Evolutionary conservation across 1,284 basidiomycete genomes (phyloP).

Genomic region (Stereum hirsutum): DNA sequence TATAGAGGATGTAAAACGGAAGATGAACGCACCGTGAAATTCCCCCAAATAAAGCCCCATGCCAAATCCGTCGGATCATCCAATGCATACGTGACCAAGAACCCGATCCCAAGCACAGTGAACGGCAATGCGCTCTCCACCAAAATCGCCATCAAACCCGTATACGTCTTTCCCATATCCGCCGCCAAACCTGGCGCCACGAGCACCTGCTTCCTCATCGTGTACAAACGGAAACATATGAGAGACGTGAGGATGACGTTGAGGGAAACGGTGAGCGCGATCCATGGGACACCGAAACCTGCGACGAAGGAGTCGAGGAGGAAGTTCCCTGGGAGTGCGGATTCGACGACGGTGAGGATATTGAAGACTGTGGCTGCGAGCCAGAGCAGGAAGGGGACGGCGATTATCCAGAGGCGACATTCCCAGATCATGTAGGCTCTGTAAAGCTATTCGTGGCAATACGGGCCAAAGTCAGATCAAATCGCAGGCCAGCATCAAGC

Average conservation of each 20-base stretch:
- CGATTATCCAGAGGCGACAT: conserved; percentile 11
- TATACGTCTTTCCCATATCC: conserved; percentile 12
- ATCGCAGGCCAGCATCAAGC: too few relatives aligned
- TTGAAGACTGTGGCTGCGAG: conserved; percentile 14
- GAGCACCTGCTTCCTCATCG: conserved; percentile 8
- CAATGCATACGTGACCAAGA: conserved; percentile 11
- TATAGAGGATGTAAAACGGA: not conserved
- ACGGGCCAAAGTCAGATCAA: not conserved
- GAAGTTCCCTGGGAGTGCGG: conserved; percentile 12
- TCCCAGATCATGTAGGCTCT: conserved; percentile 22
- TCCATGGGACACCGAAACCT: conserved; percentile 16
- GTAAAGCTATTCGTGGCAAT: conserved; percentile 14
- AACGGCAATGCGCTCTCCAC: conserved; percentile 19
- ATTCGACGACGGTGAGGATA: conserved; percentile 15
- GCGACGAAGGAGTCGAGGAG: conserved; percentile 10
- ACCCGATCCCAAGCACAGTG: conserved; percentile 13
- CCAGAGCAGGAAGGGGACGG: conserved; percentile 17
- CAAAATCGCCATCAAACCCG: conserved; percentile 16
- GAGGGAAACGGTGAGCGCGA: conserved; percentile 14
- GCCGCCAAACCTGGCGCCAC: conserved; percentile 8
- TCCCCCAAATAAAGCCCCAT: conserved; percentile 11
- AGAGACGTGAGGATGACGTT: conserved; percentile 16
- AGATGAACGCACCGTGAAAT: conserved; percentile 6
- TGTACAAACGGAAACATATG: conserved; percentile 14
- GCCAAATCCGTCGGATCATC: conserved; percentile 6